Evolutionary conservation across 306 rosid species (phyloP).

Genomic region (Casuarina glauca): DNA sequence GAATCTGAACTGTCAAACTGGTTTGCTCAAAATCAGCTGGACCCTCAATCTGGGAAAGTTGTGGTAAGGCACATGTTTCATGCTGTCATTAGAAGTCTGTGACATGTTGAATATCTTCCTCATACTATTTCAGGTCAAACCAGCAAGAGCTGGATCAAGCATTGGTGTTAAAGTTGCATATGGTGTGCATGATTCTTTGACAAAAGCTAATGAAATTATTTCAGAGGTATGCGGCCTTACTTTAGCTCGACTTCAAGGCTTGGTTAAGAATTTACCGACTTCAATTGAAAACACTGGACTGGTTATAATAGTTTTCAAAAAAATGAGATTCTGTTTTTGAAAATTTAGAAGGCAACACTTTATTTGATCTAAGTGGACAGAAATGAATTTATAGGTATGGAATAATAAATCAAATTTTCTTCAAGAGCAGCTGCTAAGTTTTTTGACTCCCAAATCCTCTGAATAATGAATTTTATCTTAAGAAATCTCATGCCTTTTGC

Average conservation of each 20-base stretch:
- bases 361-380: background rate
- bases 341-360: background rate
- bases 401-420: background rate
- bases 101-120: constrained; percentile 21
- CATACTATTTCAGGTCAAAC: constrained; percentile 64
- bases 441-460: background rate
- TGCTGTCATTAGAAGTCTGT: constrained; percentile 24
- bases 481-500: constrained; percentile 18
- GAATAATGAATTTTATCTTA: constrained; percentile 14
- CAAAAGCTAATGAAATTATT: constrained; percentile 68
- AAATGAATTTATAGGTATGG: background rate
- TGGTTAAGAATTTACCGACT: constrained; percentile 2
- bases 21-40: constrained; percentile 67
- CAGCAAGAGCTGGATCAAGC: constrained; percentile 93
- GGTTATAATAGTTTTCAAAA: background rate
- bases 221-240: constrained; percentile 55
- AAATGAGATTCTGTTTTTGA: constrained; percentile 1
- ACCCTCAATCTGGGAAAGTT: constrained; percentile 74
- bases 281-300: constrained; percentile 9
- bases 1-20: constrained; percentile 67
- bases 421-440: constrained; percentile 5
- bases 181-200: constrained; percentile 74
- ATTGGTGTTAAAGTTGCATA: constrained; percentile 91
- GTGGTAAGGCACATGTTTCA: constrained; percentile 67
- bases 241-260: constrained; percentile 5